Conservation (phyloP, 805 yeast genomes). For the Aciculoconidium aculeatum region DNA sequence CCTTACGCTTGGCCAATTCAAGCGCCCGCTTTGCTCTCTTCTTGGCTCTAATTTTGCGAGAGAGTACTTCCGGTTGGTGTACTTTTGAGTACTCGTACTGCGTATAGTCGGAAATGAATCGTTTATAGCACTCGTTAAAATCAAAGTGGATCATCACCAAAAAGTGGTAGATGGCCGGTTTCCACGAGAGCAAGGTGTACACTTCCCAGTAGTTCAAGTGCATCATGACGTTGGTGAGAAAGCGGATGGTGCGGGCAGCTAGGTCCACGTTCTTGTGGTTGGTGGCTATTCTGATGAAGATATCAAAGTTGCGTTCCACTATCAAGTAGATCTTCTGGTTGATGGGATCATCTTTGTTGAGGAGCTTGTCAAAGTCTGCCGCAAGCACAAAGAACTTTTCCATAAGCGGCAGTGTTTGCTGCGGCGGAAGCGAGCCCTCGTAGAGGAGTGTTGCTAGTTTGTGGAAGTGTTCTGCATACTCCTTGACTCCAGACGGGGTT, state of each 20-base stretch:
- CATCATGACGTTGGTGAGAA: constrained; percentile 33
- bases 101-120: constrained; percentile 29
- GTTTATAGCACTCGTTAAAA: constrained; percentile 33
- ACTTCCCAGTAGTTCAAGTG: constrained; percentile 40
- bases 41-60: constrained; percentile 7
- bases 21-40: constrained; percentile 9
- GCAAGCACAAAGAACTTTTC: constrained; percentile 20
- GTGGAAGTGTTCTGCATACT: constrained; percentile 33
- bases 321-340: constrained; percentile 26
- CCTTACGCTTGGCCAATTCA: constrained; percentile 1
- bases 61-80: constrained; percentile 12
- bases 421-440: constrained; percentile 11
- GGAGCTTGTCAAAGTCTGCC: constrained; percentile 17
- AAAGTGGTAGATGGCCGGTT: constrained; percentile 38
- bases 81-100: constrained; percentile 19
- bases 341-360: constrained; percentile 21
- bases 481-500: constrained; percentile 25
- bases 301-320: constrained; percentile 34
- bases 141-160: constrained; percentile 34
- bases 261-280: constrained; percentile 23
- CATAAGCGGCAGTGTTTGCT: constrained; percentile 15
- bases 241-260: constrained; percentile 30
- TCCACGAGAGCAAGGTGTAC: constrained; percentile 35
- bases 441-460: constrained; percentile 24
- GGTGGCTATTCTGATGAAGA: constrained; percentile 31